These are phyloP conservation scores for Inonotus hispidus DNA, from an alignment of 1,284 basidiomycete species.

Conservation along the genomic window DNA sequence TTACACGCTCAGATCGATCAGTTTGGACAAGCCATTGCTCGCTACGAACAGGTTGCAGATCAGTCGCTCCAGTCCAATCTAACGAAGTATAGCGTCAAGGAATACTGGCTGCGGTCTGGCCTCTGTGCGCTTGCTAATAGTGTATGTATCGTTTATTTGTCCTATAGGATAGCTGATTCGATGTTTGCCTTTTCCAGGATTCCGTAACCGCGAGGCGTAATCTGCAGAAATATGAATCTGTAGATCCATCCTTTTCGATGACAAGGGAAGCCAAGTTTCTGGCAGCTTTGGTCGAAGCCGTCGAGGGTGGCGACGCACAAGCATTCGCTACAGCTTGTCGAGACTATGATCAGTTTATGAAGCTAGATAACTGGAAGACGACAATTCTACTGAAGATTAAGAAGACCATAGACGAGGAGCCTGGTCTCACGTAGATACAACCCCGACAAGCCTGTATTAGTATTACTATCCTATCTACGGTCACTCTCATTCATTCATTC, in stretches of 20 bases:
- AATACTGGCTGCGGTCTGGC: constrained; percentile 89
- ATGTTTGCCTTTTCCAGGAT: constrained; percentile 49
- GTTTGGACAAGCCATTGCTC: constrained; percentile 80
- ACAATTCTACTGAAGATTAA: constrained; percentile 85
- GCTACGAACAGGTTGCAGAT: constrained; percentile 88
- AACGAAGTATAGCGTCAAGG: constrained; percentile 99
- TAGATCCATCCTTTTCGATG: constrained; percentile 78
- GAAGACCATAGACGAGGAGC: constrained; percentile 62
- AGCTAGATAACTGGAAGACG: constrained; percentile 95
- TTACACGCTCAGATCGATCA: constrained; percentile 87
- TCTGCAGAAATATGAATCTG: constrained; percentile 64
- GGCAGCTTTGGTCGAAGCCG: constrained; percentile 67
- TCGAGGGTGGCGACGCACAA: constrained; percentile 77
- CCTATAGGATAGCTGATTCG: constrained; percentile 1
- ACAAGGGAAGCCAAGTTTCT: constrained; percentile 91
- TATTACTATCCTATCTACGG: not conserved
- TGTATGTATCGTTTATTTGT: constrained; percentile 43
- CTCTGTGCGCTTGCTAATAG: constrained; percentile 89
- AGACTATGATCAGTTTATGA: constrained; percentile 85
- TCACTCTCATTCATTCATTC: too few species aligned
- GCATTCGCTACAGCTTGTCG: constrained; percentile 74
- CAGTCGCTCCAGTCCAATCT: constrained; percentile 79
- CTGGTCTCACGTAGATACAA: constrained; percentile 37
- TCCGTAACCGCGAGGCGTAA: constrained; percentile 79
- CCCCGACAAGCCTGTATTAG: not conserved